Evolutionary conservation across 1,284 basidiomycete genomes (phyloP).

Genomic region (Austroboletus novae-zelandiae): DNA sequence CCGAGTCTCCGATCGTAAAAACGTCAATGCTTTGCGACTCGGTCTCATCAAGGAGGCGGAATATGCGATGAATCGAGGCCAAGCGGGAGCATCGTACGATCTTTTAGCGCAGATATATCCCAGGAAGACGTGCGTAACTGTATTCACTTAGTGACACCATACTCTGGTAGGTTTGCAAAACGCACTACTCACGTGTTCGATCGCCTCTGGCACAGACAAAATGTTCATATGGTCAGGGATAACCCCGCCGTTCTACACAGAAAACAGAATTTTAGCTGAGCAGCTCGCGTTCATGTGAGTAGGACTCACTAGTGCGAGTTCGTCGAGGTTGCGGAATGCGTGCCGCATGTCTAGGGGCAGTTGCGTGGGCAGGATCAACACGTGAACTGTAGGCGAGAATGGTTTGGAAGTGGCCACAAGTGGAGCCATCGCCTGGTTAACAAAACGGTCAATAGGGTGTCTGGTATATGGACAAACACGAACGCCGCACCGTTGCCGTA

Average conservation of each 20-base stretch:
- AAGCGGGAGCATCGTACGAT: slow-evolving; percentile 54
- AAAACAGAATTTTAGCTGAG: not conserved
- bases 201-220: slow-evolving; percentile 54
- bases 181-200: slow-evolving; percentile 50
- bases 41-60: not conserved
- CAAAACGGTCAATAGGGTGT: not conserved
- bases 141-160: slow-evolving; percentile 5
- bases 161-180: not conserved
- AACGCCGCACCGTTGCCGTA: slow-evolving; percentile 46
- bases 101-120: slow-evolving; percentile 34
- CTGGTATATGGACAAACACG: slow-evolving; percentile 1
- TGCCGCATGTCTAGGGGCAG: slow-evolving; percentile 66
- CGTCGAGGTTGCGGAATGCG: slow-evolving; percentile 66
- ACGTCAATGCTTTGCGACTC: not conserved
- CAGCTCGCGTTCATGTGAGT: not conserved
- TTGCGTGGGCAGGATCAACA: slow-evolving; percentile 66
- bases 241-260: slow-evolving; percentile 53
- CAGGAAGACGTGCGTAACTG: slow-evolving; percentile 25
- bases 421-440: slow-evolving; percentile 50
- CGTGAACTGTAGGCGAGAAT: slow-evolving; percentile 68
- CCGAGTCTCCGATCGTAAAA: not conserved
- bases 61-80: slow-evolving; percentile 42
- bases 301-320: slow-evolving; percentile 50
- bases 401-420: slow-evolving; percentile 52
- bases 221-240: slow-evolving; percentile 78